Percentiles rank a stretch among this genome's conserved stretches.
Conservation (phyloP, 345 rosid genomes). For the Lepidium sativum region DNA sequence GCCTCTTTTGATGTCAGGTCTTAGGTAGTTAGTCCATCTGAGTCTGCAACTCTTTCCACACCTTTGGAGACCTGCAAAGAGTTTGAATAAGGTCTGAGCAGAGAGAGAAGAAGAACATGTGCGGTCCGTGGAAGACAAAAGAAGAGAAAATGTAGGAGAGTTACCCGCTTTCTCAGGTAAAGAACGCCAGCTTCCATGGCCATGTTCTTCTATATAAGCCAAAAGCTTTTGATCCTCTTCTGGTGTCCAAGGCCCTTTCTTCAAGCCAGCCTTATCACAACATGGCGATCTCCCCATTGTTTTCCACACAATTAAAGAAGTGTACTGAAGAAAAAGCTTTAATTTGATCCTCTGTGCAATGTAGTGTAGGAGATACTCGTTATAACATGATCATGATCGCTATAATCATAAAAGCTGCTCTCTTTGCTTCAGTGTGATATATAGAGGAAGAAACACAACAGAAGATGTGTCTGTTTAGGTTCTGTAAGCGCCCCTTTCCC, state of each 20-base stretch:
- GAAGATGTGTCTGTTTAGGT: slow-evolving; percentile 21
- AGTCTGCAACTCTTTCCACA: slow-evolving; percentile 95
- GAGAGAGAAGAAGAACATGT: background rate
- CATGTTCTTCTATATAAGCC: slow-evolving; percentile 83
- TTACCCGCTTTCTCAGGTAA: slow-evolving; percentile 85
- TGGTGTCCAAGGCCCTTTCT: slow-evolving; percentile 98
- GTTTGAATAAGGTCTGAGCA: background rate
- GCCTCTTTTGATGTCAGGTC: slow-evolving; percentile 94
- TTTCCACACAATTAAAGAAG: slow-evolving; percentile 3
- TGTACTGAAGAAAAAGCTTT: slow-evolving; percentile 9
- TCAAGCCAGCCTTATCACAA: slow-evolving; percentile 78
- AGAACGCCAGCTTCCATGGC: slow-evolving; percentile 96
- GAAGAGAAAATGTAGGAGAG: slow-evolving; percentile 15
- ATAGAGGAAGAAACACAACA: slow-evolving; percentile 27
- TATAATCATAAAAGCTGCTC: slow-evolving; percentile 11
- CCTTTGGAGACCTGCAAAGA: slow-evolving; percentile 60
- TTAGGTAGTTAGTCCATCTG: slow-evolving; percentile 88
- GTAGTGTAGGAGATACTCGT: slow-evolving; percentile 3
- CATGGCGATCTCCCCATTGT: slow-evolving; percentile 72
- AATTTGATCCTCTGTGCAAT: background rate
- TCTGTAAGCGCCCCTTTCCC: slow-evolving; percentile 14
- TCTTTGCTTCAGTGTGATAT: slow-evolving; percentile 18
- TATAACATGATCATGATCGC: slow-evolving; percentile 3
- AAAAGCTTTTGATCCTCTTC: slow-evolving; percentile 93
- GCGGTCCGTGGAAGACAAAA: too few species aligned